phyloP scores from a whole-genome alignment of 2,329 filamentous ascomycete species.

The Xylariaceae sp. region DNA sequence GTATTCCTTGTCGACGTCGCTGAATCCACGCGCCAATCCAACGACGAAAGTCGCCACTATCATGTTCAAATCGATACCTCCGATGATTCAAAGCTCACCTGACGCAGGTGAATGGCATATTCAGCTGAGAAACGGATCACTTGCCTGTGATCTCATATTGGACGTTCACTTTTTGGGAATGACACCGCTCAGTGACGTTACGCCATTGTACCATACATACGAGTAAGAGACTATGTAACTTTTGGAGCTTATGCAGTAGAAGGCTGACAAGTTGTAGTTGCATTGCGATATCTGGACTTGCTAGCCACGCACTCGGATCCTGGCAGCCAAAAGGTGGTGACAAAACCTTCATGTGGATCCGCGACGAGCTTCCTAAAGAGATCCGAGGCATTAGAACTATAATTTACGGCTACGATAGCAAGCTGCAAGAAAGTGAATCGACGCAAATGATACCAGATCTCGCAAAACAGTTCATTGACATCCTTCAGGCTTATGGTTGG shows the following conservation, averaged over 20 bases:
- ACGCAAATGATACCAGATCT: constrained; percentile 25
- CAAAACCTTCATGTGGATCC: constrained; percentile 29
- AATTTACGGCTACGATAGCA: constrained; percentile 27
- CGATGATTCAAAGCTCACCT: constrained; percentile 1
- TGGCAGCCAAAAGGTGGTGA: constrained; percentile 21
- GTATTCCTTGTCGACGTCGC: constrained; percentile 15
- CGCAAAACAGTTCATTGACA: constrained; percentile 15
- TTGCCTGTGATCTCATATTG: constrained; percentile 12
- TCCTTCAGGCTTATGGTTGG: constrained; percentile 19
- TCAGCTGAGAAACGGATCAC: not conserved
- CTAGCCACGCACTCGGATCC: constrained; percentile 25
- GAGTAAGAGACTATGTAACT: constrained; percentile 15
- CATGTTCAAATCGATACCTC: constrained; percentile 15
- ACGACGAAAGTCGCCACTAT: constrained; percentile 20
- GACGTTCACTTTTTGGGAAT: constrained; percentile 24
- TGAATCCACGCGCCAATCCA: constrained; percentile 6
- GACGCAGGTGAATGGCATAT: constrained; percentile 6
- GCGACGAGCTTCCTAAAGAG: constrained; percentile 21
- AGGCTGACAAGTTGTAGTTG: constrained; percentile 12
- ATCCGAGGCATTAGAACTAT: constrained; percentile 18
- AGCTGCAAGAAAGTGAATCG: constrained; percentile 20
- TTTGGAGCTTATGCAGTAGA: not conserved
- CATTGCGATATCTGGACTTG: constrained; percentile 24
- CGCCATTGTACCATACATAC: constrained; percentile 11
- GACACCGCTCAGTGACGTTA: constrained; percentile 21